phyloP scores from a whole-genome alignment of 306 rosid species.

The Inga oerstediana region DNA sequence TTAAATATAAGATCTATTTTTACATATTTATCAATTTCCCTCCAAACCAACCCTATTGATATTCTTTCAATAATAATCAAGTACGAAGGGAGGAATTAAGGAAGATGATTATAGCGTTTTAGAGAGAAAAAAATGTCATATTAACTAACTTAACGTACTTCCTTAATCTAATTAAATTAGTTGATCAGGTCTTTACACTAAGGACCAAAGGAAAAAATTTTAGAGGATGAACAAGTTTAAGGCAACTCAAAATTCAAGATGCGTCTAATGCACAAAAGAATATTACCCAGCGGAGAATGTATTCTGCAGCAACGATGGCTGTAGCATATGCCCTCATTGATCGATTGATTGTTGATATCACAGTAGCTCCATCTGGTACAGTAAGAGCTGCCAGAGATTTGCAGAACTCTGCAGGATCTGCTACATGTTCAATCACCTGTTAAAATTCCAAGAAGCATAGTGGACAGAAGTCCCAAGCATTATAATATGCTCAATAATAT shows the following conservation, averaged over 20 bases:
- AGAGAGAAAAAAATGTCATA: too few relatives aligned
- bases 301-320: constrained; percentile 88
- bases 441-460: constrained; percentile 14
- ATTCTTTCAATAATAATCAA: too few relatives aligned
- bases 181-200: too few relatives aligned
- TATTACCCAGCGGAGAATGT: constrained; percentile 85
- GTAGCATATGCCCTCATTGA: constrained; percentile 89
- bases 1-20: too few relatives aligned
- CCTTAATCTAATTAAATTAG: too few relatives aligned
- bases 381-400: constrained; percentile 80
- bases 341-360: constrained; percentile 84
- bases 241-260: not conserved
- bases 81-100: too few relatives aligned
- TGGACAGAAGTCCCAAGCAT: constrained; percentile 25
- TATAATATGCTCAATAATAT: not conserved
- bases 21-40: too few relatives aligned
- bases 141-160: too few relatives aligned
- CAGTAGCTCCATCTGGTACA: constrained; percentile 71
- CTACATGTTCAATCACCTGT: constrained; percentile 94
- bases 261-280: constrained; percentile 13
- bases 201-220: not conserved
- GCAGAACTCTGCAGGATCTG: constrained; percentile 92
- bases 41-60: too few relatives aligned
- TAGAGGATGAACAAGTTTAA: not conserved
- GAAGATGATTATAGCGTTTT: too few relatives aligned